phyloP scores from a whole-genome alignment of 2,329 filamentous ascomycete species.

The Lecanoromycetidae sp. region DNA sequence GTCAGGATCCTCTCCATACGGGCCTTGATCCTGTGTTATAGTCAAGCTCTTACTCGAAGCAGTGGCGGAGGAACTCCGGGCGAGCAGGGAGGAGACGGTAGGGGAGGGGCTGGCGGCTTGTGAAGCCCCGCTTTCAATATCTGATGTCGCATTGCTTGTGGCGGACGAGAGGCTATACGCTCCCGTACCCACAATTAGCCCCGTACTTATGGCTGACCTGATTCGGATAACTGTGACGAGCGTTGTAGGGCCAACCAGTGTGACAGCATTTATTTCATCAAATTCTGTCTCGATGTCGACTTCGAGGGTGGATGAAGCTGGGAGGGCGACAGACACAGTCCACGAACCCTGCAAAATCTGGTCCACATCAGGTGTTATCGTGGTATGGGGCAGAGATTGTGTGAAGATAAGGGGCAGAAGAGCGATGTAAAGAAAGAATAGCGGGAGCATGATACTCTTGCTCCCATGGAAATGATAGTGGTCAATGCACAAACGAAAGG shows the following conservation, averaged over 20 bases:
- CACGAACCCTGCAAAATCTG: neutral
- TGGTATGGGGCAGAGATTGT: neutral
- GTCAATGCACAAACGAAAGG: too few relatives aligned
- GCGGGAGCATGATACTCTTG: too few relatives aligned
- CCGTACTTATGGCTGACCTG: neutral
- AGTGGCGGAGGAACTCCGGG: neutral
- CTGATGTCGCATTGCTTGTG: neutral
- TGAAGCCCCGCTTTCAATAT: neutral
- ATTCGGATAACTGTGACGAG: neutral
- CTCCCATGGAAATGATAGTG: too few relatives aligned
- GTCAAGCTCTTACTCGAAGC: neutral
- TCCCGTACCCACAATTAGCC: neutral
- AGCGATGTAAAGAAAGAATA: too few relatives aligned
- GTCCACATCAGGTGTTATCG: neutral
- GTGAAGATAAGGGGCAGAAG: neutral
- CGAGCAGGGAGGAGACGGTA: neutral
- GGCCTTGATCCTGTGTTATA: neutral
- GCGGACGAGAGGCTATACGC: neutral
- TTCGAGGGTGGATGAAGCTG: neutral
- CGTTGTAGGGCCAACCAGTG: neutral
- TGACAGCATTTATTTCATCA: neutral
- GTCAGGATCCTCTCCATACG: neutral
- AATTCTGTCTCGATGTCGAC: neutral
- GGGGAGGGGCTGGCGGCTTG: neutral
- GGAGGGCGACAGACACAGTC: neutral